Evolutionary conservation across 371 early-diverging fungal genomes (phyloP).

Genomic region (Nematocida ironsii): DNA sequence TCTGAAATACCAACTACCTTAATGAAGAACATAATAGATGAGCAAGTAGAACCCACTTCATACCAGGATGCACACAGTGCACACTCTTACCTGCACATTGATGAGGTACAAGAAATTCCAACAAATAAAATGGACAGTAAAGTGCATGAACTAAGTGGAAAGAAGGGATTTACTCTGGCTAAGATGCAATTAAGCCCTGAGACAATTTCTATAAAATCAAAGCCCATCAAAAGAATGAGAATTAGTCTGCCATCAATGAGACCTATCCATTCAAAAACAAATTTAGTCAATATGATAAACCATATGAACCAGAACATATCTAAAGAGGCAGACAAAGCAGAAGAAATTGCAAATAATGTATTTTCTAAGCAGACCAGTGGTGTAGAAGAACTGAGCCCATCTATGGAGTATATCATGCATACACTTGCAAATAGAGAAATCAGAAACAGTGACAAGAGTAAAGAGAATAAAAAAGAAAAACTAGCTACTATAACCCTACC

Average conservation of each 20-base stretch:
- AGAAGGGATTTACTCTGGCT: neutral
- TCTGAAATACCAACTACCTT: constrained; percentile 19
- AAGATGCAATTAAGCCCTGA: too few species aligned
- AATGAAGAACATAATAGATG: constrained; percentile 21
- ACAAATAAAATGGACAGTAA: neutral
- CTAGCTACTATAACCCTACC: too few species aligned
- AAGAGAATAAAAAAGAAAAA: too few species aligned
- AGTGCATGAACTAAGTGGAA: neutral
- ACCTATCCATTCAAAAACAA: too few species aligned
- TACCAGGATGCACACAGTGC: neutral
- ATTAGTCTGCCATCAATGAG: too few species aligned
- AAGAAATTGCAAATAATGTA: too few species aligned
- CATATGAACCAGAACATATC: too few species aligned
- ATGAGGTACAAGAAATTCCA: neutral
- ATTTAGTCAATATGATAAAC: too few species aligned
- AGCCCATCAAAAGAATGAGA: neutral
- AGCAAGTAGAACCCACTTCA: neutral
- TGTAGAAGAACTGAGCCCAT: neutral
- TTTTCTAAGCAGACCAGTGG: neutral
- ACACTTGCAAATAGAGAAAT: too few species aligned
- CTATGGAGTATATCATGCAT: too few species aligned
- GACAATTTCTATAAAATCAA: neutral
- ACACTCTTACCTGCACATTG: neutral
- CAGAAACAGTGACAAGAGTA: too few species aligned
- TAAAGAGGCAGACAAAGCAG: too few species aligned